Conservation (phyloP, 2,329 filamentous ascomycete genomes). For the Aspergillus costaricaensis region DNA sequence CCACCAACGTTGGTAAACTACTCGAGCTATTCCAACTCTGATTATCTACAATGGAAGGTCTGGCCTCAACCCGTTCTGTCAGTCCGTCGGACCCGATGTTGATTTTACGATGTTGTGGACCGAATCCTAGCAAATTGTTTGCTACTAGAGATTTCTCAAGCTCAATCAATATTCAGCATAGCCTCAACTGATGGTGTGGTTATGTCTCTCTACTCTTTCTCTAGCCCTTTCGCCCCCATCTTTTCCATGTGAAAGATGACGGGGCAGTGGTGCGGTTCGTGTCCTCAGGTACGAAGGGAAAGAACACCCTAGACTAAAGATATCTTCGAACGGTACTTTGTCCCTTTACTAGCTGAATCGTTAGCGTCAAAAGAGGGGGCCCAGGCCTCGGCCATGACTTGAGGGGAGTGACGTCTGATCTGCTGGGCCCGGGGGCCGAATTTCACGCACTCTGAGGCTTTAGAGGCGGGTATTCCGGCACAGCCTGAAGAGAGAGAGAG, state of each 20-base stretch:
- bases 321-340: not conserved
- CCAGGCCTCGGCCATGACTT: conserved; percentile 5
- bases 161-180: too few relatives aligned
- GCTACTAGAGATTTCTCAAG: too few relatives aligned
- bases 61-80: too few relatives aligned
- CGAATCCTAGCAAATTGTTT: too few relatives aligned
- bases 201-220: too few relatives aligned
- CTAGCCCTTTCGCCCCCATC: not conserved
- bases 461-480: conserved; percentile 5
- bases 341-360: not conserved
- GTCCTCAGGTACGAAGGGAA: not conserved
- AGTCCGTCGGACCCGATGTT: too few relatives aligned
- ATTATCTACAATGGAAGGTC: not conserved
- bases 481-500: not conserved
- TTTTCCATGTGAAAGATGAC: not conserved
- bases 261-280: too few relatives aligned
- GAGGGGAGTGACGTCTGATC: conserved; percentile 15
- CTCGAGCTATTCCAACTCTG: too few relatives aligned
- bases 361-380: conserved; percentile 1
- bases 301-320: not conserved
- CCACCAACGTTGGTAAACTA: not conserved
- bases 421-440: not conserved
- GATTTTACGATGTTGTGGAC: too few relatives aligned
- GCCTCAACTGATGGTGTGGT: too few relatives aligned
- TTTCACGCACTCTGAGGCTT: conserved; percentile 4